phyloP scores from a whole-genome alignment of 2,329 filamentous ascomycete genomes.

The Nigrospora sphaerica region DNA sequence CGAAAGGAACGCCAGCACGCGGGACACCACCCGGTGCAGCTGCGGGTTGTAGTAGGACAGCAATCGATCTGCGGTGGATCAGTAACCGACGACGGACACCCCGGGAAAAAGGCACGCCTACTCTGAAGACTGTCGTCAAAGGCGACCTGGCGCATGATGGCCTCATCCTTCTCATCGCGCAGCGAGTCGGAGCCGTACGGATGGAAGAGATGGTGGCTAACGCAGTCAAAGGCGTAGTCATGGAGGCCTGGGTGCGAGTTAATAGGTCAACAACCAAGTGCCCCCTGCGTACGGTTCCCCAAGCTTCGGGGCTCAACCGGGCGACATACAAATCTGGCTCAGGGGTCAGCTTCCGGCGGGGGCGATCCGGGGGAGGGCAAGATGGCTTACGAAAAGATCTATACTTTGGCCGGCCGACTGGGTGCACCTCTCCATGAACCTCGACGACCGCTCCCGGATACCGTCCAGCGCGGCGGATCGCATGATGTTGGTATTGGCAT shows the following conservation, averaged over 20 bases:
- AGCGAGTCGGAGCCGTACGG: conserved; percentile 57
- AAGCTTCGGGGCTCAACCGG: neutral
- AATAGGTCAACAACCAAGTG: conserved; percentile 10
- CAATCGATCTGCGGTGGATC: conserved; percentile 44
- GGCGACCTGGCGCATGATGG: conserved; percentile 62
- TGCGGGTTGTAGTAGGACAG: conserved; percentile 49
- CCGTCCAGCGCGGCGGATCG: conserved; percentile 45
- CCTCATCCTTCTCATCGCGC: conserved; percentile 44
- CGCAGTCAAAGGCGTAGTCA: conserved; percentile 62
- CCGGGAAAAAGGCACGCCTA: conserved; percentile 24
- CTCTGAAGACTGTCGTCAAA: conserved; percentile 62
- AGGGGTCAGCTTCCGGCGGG: neutral
- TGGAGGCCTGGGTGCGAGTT: conserved; percentile 36
- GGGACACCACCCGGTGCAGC: conserved; percentile 39
- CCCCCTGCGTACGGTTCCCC: conserved; percentile 6
- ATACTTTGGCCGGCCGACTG: conserved; percentile 35
- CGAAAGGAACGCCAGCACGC: conserved; percentile 38
- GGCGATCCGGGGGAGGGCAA: neutral
- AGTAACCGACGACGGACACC: neutral
- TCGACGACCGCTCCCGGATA: conserved; percentile 47
- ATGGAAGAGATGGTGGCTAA: conserved; percentile 63
- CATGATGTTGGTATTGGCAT: conserved; percentile 62
- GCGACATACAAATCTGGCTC: conserved; percentile 6
- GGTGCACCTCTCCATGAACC: conserved; percentile 47
- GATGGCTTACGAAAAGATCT: conserved; percentile 52